Conservation (phyloP, 768 basidiomycete genomes). For the Mycena crocata region DNA sequence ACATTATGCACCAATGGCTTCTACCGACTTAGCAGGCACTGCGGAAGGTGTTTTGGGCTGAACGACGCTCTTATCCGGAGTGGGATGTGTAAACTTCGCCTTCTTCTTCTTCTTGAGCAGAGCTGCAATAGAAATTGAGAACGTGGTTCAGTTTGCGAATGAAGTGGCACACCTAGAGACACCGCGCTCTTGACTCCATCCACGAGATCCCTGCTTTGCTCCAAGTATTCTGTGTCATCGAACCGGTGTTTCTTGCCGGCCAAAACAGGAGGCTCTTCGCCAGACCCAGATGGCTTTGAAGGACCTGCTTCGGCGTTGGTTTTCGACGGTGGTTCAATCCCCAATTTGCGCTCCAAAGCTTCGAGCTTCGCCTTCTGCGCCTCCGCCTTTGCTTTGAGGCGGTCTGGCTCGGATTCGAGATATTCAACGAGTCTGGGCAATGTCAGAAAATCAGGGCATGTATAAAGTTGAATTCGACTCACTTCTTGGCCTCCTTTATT, state of each 20-base stretch:
- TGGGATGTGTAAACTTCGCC: conserved; percentile 57
- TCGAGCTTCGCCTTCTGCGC: conserved; percentile 87
- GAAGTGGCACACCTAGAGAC: conserved; percentile 67
- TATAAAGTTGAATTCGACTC: conserved; percentile 39
- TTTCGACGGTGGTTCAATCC: conserved; percentile 61
- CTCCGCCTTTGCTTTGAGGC: conserved; percentile 81
- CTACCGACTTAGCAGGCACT: conserved; percentile 4
- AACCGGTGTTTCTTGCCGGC: conserved; percentile 89
- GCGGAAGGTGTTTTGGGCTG: background rate
- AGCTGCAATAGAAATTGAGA: conserved; percentile 52
- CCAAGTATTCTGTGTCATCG: conserved; percentile 92
- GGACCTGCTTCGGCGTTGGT: conserved; percentile 48
- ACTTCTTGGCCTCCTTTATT: conserved; percentile 97
- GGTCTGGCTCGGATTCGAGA: conserved; percentile 85
- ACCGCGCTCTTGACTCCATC: conserved; percentile 95
- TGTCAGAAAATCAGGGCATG: background rate
- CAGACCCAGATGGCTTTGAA: conserved; percentile 39
- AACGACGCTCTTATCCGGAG: conserved; percentile 11
- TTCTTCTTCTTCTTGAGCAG: conserved; percentile 84
- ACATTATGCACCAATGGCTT: conserved; percentile 20
- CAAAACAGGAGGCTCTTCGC: conserved; percentile 56
- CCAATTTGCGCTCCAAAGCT: conserved; percentile 85
- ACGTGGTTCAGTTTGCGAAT: conserved; percentile 1
- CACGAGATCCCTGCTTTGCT: conserved; percentile 90
- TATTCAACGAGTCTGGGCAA: conserved; percentile 79